Percentiles rank a stretch among this genome's conserved stretches.
Evolutionary conservation across 73 alveolate species (phyloP).

Genomic region (Tetrahymena elliotti): DNA sequence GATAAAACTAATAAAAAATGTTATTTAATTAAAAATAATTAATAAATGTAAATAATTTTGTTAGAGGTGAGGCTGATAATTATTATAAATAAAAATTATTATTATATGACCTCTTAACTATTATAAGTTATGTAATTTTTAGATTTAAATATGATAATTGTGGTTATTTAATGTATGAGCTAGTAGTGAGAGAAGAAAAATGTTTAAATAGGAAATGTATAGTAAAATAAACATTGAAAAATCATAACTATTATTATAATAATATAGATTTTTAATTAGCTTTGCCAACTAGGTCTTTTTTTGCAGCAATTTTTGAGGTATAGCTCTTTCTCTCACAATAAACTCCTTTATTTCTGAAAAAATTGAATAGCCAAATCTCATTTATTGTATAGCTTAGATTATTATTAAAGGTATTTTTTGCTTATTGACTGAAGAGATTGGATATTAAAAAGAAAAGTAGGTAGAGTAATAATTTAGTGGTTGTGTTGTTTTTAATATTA

Average conservation of each 20-base stretch:
- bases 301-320: not conserved
- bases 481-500: no score
- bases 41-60: not conserved
- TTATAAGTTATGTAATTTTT: no score
- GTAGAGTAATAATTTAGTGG: not conserved
- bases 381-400: no score
- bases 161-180: not conserved
- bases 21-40: no score
- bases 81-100: no score
- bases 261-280: not conserved
- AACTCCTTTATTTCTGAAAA: not conserved
- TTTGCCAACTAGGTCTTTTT: not conserved
- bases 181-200: not conserved
- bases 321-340: not conserved
- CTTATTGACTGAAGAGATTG: no score
- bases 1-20: not conserved
- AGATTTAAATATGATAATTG: no score
- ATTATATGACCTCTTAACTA: no score
- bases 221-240: not conserved
- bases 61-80: not conserved
- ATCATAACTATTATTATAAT: not conserved
- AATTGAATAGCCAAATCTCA: not conserved
- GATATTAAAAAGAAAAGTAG: not conserved
- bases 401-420: no score
- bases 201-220: not conserved